These are phyloP conservation scores for Magnusiomyces sp. DNA, from an alignment of 1,139 yeast genomes.

Conservation along the genomic window DNA sequence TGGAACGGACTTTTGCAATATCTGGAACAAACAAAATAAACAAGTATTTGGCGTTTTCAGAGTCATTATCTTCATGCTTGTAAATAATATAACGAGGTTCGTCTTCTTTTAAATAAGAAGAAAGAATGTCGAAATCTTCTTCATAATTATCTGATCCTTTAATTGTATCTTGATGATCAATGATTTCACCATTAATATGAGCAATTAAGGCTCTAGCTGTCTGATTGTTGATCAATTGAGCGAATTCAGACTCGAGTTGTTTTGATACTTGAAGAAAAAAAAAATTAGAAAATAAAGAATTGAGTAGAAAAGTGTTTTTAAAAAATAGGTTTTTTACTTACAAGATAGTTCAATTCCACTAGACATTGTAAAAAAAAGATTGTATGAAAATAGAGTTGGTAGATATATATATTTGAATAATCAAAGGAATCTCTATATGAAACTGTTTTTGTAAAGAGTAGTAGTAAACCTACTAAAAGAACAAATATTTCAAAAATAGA, in stretches of 20 bases:
- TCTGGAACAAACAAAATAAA: slow-evolving; percentile 88
- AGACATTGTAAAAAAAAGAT: too few relatives aligned
- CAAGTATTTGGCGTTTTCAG: slow-evolving; percentile 32
- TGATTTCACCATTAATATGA: slow-evolving; percentile 28
- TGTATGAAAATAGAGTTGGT: too few relatives aligned
- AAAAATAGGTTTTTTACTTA: background rate
- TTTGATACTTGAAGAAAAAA: background rate
- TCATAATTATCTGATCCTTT: slow-evolving; percentile 27
- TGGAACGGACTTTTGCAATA: slow-evolving; percentile 66
- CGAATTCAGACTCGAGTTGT: slow-evolving; percentile 8
- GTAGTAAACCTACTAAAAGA: too few relatives aligned
- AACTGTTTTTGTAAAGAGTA: too few relatives aligned
- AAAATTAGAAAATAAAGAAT: background rate
- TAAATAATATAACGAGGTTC: slow-evolving; percentile 57
- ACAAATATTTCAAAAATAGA: too few relatives aligned
- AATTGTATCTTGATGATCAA: slow-evolving; percentile 28
- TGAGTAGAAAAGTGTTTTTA: background rate
- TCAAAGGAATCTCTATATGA: too few relatives aligned
- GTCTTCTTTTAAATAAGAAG: slow-evolving; percentile 36
- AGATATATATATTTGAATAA: too few relatives aligned
- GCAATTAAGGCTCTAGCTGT: slow-evolving; percentile 23
- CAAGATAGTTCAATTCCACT: background rate
- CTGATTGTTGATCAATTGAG: background rate
- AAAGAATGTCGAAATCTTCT: slow-evolving; percentile 35
- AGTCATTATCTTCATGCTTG: slow-evolving; percentile 28